These are phyloP conservation scores for Botryotinia convoluta DNA, from an alignment of 2,329 filamentous ascomycete species.

Conservation along the genomic window DNA sequence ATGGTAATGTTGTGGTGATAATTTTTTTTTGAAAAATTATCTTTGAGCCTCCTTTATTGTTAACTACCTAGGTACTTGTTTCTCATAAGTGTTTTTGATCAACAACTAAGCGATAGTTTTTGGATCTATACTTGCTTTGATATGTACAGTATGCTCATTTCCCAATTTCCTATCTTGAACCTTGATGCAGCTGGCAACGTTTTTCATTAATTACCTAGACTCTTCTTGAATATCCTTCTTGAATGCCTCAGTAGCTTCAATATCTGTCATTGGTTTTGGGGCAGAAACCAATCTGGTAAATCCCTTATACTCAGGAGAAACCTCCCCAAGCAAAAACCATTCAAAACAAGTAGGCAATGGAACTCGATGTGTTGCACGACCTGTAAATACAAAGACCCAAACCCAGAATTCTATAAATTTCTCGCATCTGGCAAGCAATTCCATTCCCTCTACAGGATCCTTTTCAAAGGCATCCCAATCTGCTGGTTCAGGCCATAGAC, in stretches of 20 bases:
- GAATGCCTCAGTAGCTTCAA: not conserved
- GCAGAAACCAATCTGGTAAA: not conserved
- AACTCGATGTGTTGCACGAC: fast-evolving
- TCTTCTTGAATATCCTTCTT: not conserved
- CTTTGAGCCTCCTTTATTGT: too few species aligned
- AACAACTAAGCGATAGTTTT: not conserved
- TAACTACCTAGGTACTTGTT: too few species aligned
- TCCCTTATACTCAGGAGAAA: not conserved
- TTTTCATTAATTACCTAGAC: not conserved
- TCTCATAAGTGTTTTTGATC: too few species aligned
- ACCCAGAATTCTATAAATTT: not conserved
- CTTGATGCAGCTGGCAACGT: not conserved
- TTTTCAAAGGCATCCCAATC: not conserved
- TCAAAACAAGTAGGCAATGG: not conserved
- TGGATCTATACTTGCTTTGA: not conserved
- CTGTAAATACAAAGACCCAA: fast-evolving
- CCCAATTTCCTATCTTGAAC: not conserved
- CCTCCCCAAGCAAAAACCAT: not conserved
- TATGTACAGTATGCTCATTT: not conserved
- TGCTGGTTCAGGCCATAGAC: not conserved
- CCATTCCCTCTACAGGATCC: not conserved
- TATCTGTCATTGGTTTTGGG: not conserved
- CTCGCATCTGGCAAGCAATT: not conserved
- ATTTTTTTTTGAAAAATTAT: too few species aligned
- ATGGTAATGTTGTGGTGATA: too few species aligned